phyloP scores from a whole-genome alignment of 2,329 filamentous ascomycete species.

The Sporothrix schenckii region DNA sequence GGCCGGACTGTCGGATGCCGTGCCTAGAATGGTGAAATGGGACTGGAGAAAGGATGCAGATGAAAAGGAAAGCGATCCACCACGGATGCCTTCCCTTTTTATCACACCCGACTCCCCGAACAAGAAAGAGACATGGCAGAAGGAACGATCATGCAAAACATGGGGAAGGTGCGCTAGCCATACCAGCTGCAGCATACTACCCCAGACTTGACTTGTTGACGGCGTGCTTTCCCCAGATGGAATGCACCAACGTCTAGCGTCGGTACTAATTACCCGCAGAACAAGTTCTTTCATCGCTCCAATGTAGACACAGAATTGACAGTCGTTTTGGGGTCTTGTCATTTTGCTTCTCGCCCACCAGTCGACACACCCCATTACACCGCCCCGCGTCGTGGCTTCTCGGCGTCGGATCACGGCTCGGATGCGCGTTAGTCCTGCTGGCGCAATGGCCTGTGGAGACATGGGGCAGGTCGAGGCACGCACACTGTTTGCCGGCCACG shows the following conservation, averaged over 20 bases:
- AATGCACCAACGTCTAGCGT: neutral
- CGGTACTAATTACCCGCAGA: conserved; percentile 14
- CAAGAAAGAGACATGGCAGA: neutral
- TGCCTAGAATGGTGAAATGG: neutral
- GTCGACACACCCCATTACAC: neutral
- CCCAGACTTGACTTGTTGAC: conserved; percentile 3
- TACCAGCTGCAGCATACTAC: neutral
- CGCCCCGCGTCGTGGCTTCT: conserved; percentile 6
- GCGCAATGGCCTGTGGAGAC: neutral
- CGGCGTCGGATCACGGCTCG: conserved; percentile 22
- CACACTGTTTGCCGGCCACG: neutral
- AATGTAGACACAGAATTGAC: too few relatives aligned
- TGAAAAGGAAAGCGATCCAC: neutral
- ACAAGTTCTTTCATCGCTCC: too few relatives aligned
- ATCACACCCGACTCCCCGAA: conserved; percentile 7
- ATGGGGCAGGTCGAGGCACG: neutral
- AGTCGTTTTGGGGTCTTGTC: neutral
- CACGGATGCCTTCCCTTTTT: conserved; percentile 2
- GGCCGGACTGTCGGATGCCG: conserved; percentile 7
- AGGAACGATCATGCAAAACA: conserved; percentile 16
- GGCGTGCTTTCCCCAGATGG: neutral
- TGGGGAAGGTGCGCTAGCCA: conserved; percentile 16
- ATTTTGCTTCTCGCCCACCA: neutral
- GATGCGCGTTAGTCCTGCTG: neutral
- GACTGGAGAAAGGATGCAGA: too few relatives aligned